These are phyloP conservation scores for Rhododendron vialii DNA, from an alignment of 148 eudicot species.

Conservation along the genomic window DNA sequence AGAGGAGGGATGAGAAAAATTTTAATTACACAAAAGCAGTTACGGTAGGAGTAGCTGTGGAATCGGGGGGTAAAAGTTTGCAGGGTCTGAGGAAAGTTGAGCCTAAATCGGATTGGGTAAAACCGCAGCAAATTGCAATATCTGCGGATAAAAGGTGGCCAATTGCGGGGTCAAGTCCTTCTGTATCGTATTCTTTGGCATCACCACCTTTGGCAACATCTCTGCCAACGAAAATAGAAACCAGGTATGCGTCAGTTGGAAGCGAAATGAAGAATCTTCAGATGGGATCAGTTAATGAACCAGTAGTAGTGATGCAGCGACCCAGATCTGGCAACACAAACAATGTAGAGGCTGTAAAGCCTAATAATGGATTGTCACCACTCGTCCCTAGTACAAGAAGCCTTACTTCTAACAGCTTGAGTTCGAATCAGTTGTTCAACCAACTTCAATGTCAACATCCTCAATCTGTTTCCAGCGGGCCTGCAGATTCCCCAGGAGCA, in stretches of 20 bases:
- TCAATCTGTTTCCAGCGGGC: slow-evolving; percentile 36
- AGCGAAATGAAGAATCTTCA: slow-evolving; percentile 59
- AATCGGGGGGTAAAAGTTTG: slow-evolving; percentile 35
- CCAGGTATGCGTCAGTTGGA: slow-evolving; percentile 35
- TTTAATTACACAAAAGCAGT: slow-evolving; percentile 55
- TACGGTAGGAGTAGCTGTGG: slow-evolving; percentile 43
- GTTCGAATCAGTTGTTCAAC: slow-evolving; percentile 48
- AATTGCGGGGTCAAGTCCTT: slow-evolving; percentile 48
- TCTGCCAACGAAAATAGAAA: slow-evolving; percentile 47
- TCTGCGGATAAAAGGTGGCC: slow-evolving; percentile 66
- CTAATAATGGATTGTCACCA: slow-evolving; percentile 35
- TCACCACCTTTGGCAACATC: slow-evolving; percentile 52
- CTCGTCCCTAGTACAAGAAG: slow-evolving; percentile 49
- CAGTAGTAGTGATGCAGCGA: slow-evolving; percentile 74
- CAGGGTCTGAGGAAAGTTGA: slow-evolving; percentile 48
- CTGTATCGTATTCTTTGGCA: slow-evolving; percentile 53
- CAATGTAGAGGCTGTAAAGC: slow-evolving; percentile 38
- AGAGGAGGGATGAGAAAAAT: slow-evolving; percentile 71
- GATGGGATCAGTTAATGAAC: slow-evolving; percentile 61
- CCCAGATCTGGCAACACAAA: slow-evolving; percentile 48
- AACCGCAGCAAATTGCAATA: slow-evolving; percentile 30
- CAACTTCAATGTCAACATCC: slow-evolving; percentile 53
- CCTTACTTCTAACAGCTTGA: slow-evolving; percentile 38
- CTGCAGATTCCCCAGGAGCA: slow-evolving; percentile 28
- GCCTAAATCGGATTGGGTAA: slow-evolving; percentile 60